Evolutionary conservation across 2,329 filamentous ascomycete species (phyloP).

Genomic region (Zasmidium cellare): DNA sequence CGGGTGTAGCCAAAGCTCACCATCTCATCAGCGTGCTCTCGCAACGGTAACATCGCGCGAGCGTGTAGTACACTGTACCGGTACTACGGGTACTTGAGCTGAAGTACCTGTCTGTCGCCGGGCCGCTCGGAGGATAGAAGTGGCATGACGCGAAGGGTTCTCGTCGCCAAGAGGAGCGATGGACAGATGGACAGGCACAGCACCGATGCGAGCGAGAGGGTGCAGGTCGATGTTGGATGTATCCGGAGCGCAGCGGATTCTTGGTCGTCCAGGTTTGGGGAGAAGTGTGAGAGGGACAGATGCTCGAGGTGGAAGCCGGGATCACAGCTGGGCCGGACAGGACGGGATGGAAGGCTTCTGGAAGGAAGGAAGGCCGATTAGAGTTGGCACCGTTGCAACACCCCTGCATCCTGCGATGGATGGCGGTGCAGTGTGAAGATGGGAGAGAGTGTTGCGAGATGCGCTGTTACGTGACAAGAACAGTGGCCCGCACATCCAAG

Average conservation of each 20-base stretch:
- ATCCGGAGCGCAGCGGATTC: background rate
- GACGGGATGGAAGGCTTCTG: background rate
- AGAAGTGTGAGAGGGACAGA: no score
- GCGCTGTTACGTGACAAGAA: no score
- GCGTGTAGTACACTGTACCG: no score
- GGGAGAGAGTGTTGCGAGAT: no score
- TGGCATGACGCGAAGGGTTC: background rate
- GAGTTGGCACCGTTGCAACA: background rate
- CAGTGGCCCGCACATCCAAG: no score
- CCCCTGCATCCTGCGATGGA: background rate
- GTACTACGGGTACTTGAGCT: background rate
- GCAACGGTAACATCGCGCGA: background rate
- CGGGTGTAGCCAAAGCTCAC: background rate
- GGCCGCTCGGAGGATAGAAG: background rate
- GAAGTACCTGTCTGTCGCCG: background rate
- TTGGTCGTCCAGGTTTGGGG: background rate
- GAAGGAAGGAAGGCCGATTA: background rate
- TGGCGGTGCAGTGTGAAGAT: background rate
- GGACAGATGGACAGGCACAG: background rate
- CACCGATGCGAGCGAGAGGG: background rate
- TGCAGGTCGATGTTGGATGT: background rate
- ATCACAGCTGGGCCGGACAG: background rate
- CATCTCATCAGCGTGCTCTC: background rate
- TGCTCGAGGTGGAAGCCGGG: background rate
- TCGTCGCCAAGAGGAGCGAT: background rate